phyloP scores from a whole-genome alignment of 2,329 filamentous ascomycete genomes.

The Trichoderma pleuroti region DNA sequence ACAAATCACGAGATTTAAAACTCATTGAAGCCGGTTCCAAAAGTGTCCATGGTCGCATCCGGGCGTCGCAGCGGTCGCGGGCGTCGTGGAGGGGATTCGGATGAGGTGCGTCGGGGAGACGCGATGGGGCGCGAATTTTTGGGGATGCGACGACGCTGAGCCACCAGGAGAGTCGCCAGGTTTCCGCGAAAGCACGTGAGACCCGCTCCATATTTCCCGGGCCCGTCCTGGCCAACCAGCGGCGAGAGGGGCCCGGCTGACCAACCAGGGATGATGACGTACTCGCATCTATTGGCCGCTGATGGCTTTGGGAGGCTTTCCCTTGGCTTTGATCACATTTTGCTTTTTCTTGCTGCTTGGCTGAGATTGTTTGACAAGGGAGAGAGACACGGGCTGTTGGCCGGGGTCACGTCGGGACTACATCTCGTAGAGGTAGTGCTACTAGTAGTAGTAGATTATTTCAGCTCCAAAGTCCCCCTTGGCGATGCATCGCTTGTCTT shows the following conservation, averaged over 20 bases:
- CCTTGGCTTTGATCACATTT: not conserved
- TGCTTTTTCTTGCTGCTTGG: not conserved
- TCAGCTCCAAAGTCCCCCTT: not conserved
- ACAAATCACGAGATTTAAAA: not conserved
- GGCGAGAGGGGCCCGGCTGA: not conserved
- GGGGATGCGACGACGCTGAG: conserved; percentile 31
- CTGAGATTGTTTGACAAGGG: not conserved
- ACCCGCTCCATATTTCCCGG: not conserved
- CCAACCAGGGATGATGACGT: conserved; percentile 10
- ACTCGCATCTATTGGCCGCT: not conserved
- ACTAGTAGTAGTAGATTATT: no score
- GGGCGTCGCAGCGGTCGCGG: conserved; percentile 13
- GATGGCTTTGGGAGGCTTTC: not conserved
- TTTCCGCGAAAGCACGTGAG: conserved; percentile 46
- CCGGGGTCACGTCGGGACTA: not conserved
- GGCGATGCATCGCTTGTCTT: not conserved
- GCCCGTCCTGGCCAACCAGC: not conserved
- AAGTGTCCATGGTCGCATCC: conserved; percentile 30
- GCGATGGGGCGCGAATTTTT: conserved; percentile 42
- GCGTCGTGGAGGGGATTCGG: conserved; percentile 36
- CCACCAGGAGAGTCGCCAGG: conserved; percentile 34
- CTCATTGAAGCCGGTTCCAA: conserved; percentile 17
- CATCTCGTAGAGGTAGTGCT: not conserved
- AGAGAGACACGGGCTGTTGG: not conserved
- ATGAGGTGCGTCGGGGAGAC: conserved; percentile 41